Percentiles rank a stretch among this genome's conserved stretches.
Evolutionary conservation across 2,329 filamentous ascomycete genomes (phyloP).

Genomic region (Amauroascus verrucosus): DNA sequence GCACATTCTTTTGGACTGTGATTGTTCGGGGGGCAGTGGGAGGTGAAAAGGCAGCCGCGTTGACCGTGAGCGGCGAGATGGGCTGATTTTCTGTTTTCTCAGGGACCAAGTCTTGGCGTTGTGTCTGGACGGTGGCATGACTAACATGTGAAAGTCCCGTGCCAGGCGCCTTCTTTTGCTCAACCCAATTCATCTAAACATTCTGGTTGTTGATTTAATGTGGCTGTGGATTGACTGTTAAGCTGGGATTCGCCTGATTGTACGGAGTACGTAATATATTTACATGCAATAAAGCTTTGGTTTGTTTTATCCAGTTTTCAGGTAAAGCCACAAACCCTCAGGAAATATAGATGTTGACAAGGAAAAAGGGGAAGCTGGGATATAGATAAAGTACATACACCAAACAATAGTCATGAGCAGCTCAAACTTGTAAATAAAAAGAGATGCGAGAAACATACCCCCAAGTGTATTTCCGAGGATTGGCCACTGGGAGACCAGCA

Average conservation of each 20-base stretch:
- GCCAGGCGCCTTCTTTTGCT: no score
- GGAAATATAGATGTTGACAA: no score
- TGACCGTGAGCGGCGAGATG: neutral
- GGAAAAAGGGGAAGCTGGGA: no score
- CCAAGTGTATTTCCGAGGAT: neutral
- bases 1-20: neutral
- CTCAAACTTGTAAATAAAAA: neutral
- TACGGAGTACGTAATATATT: no score
- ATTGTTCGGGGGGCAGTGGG: neutral
- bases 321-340: no score
- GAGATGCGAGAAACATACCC: neutral
- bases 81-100: neutral
- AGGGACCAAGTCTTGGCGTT: neutral
- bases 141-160: conserved; percentile 3
- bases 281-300: no score
- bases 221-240: neutral
- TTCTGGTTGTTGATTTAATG: no score
- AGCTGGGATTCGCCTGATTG: neutral
- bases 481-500: neutral
- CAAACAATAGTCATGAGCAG: neutral
- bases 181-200: no score
- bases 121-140: neutral
- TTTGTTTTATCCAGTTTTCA: no score
- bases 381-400: neutral
- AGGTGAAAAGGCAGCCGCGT: neutral